Percentiles rank a stretch among this genome's conserved stretches.
Conservation (phyloP, 2,329 filamentous ascomycete genomes). For the Cercospora nicotianae region DNA sequence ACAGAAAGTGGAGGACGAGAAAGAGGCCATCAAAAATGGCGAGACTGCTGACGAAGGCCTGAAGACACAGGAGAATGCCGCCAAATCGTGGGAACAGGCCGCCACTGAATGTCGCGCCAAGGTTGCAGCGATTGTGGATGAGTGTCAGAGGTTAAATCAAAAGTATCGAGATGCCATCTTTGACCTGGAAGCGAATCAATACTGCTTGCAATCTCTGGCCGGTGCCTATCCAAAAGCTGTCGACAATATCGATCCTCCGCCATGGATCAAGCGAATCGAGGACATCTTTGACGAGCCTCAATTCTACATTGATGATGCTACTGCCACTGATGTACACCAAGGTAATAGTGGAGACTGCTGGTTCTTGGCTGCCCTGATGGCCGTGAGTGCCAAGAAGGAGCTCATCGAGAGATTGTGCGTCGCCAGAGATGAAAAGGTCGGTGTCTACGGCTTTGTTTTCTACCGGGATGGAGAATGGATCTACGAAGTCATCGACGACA, state of each 20-base stretch:
- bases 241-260: conserved; percentile 32
- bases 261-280: conserved; percentile 37
- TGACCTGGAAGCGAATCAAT: conserved; percentile 70
- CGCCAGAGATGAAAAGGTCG: conserved; percentile 68
- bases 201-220: conserved; percentile 34
- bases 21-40: conserved; percentile 23
- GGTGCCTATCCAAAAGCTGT: conserved; percentile 27
- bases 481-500: conserved; percentile 87
- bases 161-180: conserved; percentile 88
- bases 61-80: conserved; percentile 32
- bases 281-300: conserved; percentile 40
- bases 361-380: conserved; percentile 78
- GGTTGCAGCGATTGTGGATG: conserved; percentile 58
- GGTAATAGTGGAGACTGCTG: conserved; percentile 80
- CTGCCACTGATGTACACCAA: conserved; percentile 75
- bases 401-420: conserved; percentile 75
- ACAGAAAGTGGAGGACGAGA: conserved; percentile 26
- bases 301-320: conserved; percentile 74
- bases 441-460: conserved; percentile 85
- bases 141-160: conserved; percentile 75
- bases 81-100: conserved; percentile 68
- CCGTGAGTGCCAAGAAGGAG: conserved; percentile 73
- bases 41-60: conserved; percentile 26
- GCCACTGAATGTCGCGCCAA: conserved; percentile 65
- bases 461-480: conserved; percentile 87